Percentiles rank a stretch among this genome's conserved stretches.
These are phyloP conservation scores for Lepiota venenata DNA, from an alignment of 768 basidiomycete species.

Conservation along the genomic window DNA sequence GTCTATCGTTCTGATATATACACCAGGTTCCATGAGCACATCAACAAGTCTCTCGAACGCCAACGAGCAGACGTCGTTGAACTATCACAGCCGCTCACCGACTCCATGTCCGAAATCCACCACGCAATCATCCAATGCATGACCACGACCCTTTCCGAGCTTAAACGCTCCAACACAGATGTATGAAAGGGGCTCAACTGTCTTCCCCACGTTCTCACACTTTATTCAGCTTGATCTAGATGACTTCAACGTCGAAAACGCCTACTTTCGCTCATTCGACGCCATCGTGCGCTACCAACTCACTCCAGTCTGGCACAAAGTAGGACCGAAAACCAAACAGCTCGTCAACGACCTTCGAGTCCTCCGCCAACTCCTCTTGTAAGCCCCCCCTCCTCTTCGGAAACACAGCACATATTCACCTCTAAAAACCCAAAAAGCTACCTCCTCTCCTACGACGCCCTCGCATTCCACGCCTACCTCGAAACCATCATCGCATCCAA, in stretches of 20 bases:
- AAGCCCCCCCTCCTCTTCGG: constrained; percentile 24
- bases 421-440: constrained; percentile 50
- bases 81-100: constrained; percentile 80
- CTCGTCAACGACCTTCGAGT: constrained; percentile 86
- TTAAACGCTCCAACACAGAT: constrained; percentile 80
- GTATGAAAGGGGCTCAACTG: constrained; percentile 28
- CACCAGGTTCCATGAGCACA: constrained; percentile 81
- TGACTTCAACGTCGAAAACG: constrained; percentile 88
- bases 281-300: constrained; percentile 83
- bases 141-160: constrained; percentile 82
- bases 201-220: not conserved
- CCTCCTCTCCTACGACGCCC: constrained; percentile 85
- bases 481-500: constrained; percentile 78
- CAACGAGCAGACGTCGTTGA: constrained; percentile 91
- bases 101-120: constrained; percentile 90
- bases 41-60: constrained; percentile 78
- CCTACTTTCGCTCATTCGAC: constrained; percentile 94
- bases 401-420: not conserved
- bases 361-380: constrained; percentile 80
- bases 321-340: constrained; percentile 88
- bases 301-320: constrained; percentile 96
- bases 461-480: constrained; percentile 88
- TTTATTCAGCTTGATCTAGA: constrained; percentile 83
- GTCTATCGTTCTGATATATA: not conserved
- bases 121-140: constrained; percentile 92